Evolutionary conservation across 805 yeast genomes (phyloP).

Genomic region (Middelhovenomyces tepae): DNA sequence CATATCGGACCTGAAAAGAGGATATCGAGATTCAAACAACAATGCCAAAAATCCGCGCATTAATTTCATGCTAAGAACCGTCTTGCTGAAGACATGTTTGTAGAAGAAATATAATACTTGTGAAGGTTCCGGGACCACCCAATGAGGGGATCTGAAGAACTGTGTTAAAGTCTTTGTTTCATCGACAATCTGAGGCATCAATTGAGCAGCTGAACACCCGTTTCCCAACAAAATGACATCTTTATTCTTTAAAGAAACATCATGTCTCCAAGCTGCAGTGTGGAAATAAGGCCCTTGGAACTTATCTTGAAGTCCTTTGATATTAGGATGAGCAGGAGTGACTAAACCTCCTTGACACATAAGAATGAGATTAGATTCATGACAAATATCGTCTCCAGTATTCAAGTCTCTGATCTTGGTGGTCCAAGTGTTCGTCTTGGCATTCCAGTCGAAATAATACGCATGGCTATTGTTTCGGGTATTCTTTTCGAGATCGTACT

Average conservation of each 20-base stretch:
- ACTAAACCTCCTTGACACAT: conserved; percentile 13
- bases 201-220: conserved; percentile 13
- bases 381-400: conserved; percentile 7
- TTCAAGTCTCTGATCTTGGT: conserved; percentile 4
- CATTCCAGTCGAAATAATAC: conserved; percentile 11
- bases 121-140: conserved; percentile 14
- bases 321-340: conserved; percentile 9
- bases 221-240: conserved; percentile 11
- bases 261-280: conserved; percentile 15
- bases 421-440: conserved; percentile 9
- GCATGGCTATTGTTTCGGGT: conserved; percentile 8
- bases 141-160: conserved; percentile 12
- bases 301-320: conserved; percentile 10
- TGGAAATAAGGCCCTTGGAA: conserved; percentile 14
- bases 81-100: too few relatives aligned
- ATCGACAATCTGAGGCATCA: conserved; percentile 8
- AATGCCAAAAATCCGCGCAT: too few relatives aligned
- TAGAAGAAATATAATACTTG: too few relatives aligned
- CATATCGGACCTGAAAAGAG: too few relatives aligned
- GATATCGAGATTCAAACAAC: too few relatives aligned
- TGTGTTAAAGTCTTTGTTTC: conserved; percentile 10
- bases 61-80: too few relatives aligned
- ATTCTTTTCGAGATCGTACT: conserved; percentile 8
- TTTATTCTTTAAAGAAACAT: conserved; percentile 9
- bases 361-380: conserved; percentile 9